Evolutionary conservation across 352 stramenopile genomes (phyloP).

Genomic region (Stephanocyclus meneghinianus): DNA sequence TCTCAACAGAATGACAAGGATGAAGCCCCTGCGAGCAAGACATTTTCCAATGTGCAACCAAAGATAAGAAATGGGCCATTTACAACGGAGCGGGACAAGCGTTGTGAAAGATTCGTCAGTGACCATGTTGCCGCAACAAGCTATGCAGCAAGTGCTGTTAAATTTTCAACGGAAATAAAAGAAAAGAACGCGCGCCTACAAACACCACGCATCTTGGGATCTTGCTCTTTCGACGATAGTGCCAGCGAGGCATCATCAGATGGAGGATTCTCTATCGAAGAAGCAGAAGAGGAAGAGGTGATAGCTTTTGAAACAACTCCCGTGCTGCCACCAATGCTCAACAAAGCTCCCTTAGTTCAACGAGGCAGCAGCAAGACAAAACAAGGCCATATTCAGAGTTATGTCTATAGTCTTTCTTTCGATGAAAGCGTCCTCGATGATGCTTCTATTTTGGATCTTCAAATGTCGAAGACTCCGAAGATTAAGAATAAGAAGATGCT

Average conservation of each 20-base stretch:
- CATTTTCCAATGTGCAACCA: no score
- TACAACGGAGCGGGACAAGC: no score
- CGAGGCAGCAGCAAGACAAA: background rate
- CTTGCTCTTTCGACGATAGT: constrained; percentile 4
- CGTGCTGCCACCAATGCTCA: background rate
- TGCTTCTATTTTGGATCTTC: constrained; percentile 8
- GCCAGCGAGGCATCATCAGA: constrained; percentile 1
- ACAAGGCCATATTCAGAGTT: background rate
- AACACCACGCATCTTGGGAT: background rate
- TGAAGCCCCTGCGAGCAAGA: background rate
- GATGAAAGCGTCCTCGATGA: constrained; percentile 28
- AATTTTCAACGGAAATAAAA: no score
- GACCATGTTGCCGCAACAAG: no score
- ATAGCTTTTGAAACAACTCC: background rate
- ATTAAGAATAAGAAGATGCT: constrained; percentile 10
- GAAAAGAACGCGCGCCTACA: background rate
- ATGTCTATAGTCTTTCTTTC: constrained; percentile 13
- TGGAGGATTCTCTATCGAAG: constrained; percentile 18
- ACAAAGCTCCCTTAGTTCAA: constrained; percentile 4
- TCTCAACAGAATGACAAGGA: background rate
- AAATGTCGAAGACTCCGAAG: constrained; percentile 15
- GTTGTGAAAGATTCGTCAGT: background rate
- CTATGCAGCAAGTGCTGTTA: no score
- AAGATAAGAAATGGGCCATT: no score
- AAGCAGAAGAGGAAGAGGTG: constrained; percentile 3